Evolutionary conservation across 2,329 filamentous ascomycete species (phyloP), one percentile per base, ranked within the genome.

Genomic region (Zopfia rhizophila): DNA sequence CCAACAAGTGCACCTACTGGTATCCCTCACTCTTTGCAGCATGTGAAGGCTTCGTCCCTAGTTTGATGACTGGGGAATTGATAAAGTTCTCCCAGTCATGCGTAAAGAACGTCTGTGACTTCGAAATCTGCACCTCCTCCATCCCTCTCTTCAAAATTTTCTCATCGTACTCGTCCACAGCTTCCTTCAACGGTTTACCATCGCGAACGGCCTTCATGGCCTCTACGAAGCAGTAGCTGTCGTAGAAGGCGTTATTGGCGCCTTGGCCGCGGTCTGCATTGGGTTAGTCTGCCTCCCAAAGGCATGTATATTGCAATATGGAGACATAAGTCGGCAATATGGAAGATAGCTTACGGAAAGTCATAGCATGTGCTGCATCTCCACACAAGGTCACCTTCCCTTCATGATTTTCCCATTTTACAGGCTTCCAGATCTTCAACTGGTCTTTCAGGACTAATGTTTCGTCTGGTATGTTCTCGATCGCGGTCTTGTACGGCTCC

Each of bases 361-460:
- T 72, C 72, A 75, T 75, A 3, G 71, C 64, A 52, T 73, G 70
- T n/a, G 70, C 71, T 22, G 69, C 68, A 45, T 73, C 71, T 3
- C 70, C 71, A 12, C 65, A 68, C 3, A 73, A 45, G 16, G 68
- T 72, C 7, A 72, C 58, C 17, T 66, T 48, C 11, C 68, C 70
- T 5, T 48, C 50, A 3, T 54, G 51, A 22, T 65, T 72, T 11
- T 72, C 60, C 69, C 70, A 74, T 3, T 54, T 51, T 3, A 62
- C 51, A 1, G 67, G 62, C 16, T 65, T 68, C 68, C 68, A 74
- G 23, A 66, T 65, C 38, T 67, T 65, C 21, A 73, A 53, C 28
- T 63, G 58, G 39, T 69, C 69, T 23, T 60, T 58, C 24, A 63
- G 40, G 4, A 70, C 51, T 3, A 32, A 39, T 1, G 65, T 69